Base-by-base conservation (phyloP, 1,139 yeast species). In the Saccharomyces hybrid region DNA sequence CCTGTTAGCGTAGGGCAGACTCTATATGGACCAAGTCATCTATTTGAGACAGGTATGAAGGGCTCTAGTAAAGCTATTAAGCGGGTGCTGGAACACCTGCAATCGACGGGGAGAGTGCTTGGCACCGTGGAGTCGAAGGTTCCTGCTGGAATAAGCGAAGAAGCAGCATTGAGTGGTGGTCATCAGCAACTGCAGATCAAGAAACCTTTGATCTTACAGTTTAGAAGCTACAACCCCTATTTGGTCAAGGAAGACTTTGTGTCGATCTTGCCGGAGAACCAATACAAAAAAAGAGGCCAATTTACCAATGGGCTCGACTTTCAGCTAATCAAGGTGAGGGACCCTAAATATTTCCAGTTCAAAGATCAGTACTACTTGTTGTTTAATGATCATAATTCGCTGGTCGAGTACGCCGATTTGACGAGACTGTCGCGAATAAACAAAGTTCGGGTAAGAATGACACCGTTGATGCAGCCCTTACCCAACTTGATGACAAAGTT, bases 341-440 rank as follows among this genome's bases (percentile, higher is more conserved):
- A 68, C 50, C 66, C 68, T 2, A 59, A 58, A 47, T 67, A 58
- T 53, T 65, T 68, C 52, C 65, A 62, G 51, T 68, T 68, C 51
- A 57, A 57, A 31, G 68, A 67, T 52, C 55, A 57, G 26, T 68
- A 67, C 47, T 53, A 58, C n/a, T 55, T 67, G 9, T 32, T 60
- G 23, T 68, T 68, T 52, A 51, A 56, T n/a, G 55, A 59, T 32
- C 50, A 50, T 38, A 55, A 54, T 31, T 52, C 53, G 13, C 41
- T 64, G 57, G 49, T 53, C 2, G 51, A 50, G 5, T 66, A 59
- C 53, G 44, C 53, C 6, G 49, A 54, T 20, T 28, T 52, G 4
- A 58, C 67, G 4, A 51, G 49, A 50, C 32, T 53, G 7, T 51
- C 59, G 5, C 49, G 61, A 8, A 56, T 64, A 20, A 55, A 62